Conservation (phyloP, 805 yeast species). For the Sugiyamaella smithiae region DNA sequence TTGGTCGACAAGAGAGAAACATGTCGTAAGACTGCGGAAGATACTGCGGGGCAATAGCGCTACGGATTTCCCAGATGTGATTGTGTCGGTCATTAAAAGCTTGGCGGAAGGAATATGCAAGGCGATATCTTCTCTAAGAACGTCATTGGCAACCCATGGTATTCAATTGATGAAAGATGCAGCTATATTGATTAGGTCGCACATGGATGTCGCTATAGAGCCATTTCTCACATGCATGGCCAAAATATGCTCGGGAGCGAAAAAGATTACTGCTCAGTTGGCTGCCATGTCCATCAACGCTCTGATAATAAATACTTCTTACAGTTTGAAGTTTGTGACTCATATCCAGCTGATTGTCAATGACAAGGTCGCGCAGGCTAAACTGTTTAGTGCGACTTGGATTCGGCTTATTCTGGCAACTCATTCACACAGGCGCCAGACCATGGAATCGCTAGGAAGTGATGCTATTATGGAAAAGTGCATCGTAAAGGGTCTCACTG, state of each 20-base stretch:
- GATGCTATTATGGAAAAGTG: constrained; percentile 49
- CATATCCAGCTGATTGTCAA: constrained; percentile 50
- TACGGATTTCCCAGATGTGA: constrained; percentile 34
- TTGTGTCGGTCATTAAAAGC: constrained; percentile 38
- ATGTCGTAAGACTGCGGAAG: constrained; percentile 54
- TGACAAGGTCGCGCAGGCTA: constrained; percentile 71
- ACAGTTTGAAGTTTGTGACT: constrained; percentile 49
- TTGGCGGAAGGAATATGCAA: constrained; percentile 62
- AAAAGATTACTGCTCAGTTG: constrained; percentile 59
- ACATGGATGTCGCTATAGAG: constrained; percentile 44
- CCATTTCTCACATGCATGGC: constrained; percentile 46
- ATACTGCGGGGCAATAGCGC: constrained; percentile 58
- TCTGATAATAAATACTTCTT: constrained; percentile 54
- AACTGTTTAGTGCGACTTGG: constrained; percentile 69
- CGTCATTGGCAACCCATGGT: constrained; percentile 73
- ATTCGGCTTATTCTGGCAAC: constrained; percentile 51
- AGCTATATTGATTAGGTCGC: constrained; percentile 27
- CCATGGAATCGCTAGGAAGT: constrained; percentile 34
- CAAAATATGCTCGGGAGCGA: constrained; percentile 57
- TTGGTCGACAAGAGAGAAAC: constrained; percentile 73
- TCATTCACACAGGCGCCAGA: constrained; percentile 41
- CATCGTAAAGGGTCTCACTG: constrained; percentile 61
- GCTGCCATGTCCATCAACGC: constrained; percentile 43
- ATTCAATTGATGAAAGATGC: constrained; percentile 73
- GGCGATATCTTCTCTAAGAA: constrained; percentile 70